Base-by-base conservation (phyloP, 2,329 filamentous ascomycete genomes). In the Ascochyta viciae-villosae region DNA sequence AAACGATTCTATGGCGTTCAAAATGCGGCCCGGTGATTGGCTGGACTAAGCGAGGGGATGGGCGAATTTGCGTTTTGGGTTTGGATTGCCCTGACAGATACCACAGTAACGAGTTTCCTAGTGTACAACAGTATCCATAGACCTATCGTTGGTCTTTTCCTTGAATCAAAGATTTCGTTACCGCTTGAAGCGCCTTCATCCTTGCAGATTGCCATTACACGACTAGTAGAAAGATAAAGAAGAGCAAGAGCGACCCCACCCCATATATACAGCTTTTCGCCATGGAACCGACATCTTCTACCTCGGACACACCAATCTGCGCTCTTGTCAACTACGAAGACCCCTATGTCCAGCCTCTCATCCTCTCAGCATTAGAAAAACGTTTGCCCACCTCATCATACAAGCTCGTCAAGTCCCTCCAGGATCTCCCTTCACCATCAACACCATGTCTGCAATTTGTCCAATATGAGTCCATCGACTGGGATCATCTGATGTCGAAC, bases 401-500 rank as follows among this genome's bases (percentile, higher is more conserved):
- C 71, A 81, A 84, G 26, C 73, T 88, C 44, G 82, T 91, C 48
- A 74, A 81, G 64, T 73, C 81, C 34, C 64, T 80, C 50, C 75
- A 76, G n/a, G 75, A 81, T 33, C 72, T 86, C 9, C 82, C 78
- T 64, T 73, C 77, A 8, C 71, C 75, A 16, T 73, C 74, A 13
- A 72, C 77, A 15, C 81, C 81, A 24, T 70, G 92, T 4, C 81
- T 99, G 2, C 90, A 97, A 74, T 93, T 96, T 71, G 85, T 87
- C 2, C 85, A 90, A 31, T 99, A 99, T 77, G 95, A 99, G 76
- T 82, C 85, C 38, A 85, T 98, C 56, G 90, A 96, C 72, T 98
- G 96, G 74, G 87, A 90, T 50, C 86, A 89, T 67, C 84, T 90
- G 16, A 81, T 89, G 54, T 74, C 80, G 1, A 81, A 91, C 64